Base-by-base conservation (phyloP, 2,329 filamentous ascomycete species). In the Clonostachys rhizophaga region DNA sequence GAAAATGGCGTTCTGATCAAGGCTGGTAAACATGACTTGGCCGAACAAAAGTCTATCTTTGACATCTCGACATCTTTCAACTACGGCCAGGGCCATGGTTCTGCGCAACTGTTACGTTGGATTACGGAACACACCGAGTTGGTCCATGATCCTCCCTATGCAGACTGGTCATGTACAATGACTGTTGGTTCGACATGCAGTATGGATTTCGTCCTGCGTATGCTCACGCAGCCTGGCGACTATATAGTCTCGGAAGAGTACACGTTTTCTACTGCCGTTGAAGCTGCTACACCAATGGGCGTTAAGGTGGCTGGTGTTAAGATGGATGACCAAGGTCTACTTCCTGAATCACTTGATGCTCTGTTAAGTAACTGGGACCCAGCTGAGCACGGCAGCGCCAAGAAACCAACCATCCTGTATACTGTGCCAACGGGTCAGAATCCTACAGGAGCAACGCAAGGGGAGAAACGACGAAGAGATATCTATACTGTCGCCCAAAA, bases 101-200 rank as follows among this genome's bases (percentile, higher is more conserved):
- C 83, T 30, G 80, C 84, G 4, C 86, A 87, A 58, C 64, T 90
- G 49, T 64, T 90, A 41, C 77, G 86, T 41, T 90, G 81, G 63
- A 67, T 89, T 36, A 86, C 85, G 1, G 86, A 90, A 66, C 86
- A 90, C 62, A 88, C 84, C 1, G 86, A 90, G 61, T 74, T 89
- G 50, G 79, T 89, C 11, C 84, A 88, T 62, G 75, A 81, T 52
- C 86, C 86, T 34, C 84, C 82, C 1, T 89, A 89, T 59, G 70
- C 76, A 34, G 84, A 89, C 60, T 90, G 86, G 86, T 72, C 77
- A 54, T 86, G 83, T 58, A 78, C 75, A 42, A 70, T 87, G 67
- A 84, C 75, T n/a, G 70, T 82, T 34, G 86, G 86, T 34, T 85
- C 76, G 57, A 89, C 86, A 1, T 81, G 76, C 18, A 78, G 80